A percentile compares a stretch with the other conserved stretches of the same genome.
Conservation (phyloP, 2,329 filamentous ascomycete genomes). For the Fusarium ramigenum region DNA sequence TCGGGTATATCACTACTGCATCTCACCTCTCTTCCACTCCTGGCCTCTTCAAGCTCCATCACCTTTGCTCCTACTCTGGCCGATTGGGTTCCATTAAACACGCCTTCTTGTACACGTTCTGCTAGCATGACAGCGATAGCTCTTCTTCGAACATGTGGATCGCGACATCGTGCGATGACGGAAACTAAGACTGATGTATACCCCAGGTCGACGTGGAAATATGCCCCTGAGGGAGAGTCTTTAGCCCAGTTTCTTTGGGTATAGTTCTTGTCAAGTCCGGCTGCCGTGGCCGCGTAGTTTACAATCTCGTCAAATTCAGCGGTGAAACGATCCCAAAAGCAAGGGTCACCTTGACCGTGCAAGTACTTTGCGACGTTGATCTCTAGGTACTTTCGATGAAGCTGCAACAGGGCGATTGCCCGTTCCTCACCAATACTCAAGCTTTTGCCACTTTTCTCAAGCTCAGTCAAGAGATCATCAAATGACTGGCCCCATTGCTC, state of each 20-base stretch:
- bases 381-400: slow-evolving; percentile 15
- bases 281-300: neutral
- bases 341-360: slow-evolving; percentile 13
- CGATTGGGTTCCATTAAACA: slow-evolving; percentile 5
- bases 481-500: slow-evolving; percentile 8
- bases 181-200: slow-evolving; percentile 12
- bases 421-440: neutral
- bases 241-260: neutral
- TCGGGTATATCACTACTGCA: neutral
- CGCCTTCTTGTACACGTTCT: slow-evolving; percentile 12
- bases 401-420: slow-evolving; percentile 12
- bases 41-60: slow-evolving; percentile 22
- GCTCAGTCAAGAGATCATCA: neutral
- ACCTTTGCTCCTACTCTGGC: slow-evolving; percentile 11
- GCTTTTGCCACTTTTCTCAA: accelerated
- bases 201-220: slow-evolving; percentile 25
- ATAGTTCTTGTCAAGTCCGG: neutral
- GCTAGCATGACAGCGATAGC: slow-evolving; percentile 18
- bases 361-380: slow-evolving; percentile 19
- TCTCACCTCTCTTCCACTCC: neutral
- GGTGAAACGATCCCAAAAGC: slow-evolving; percentile 24
- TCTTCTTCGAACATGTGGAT: slow-evolving; percentile 7
- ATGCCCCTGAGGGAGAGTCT: neutral
- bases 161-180: slow-evolving; percentile 17
- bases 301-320: slow-evolving; percentile 8